Percentiles rank a stretch among this genome's conserved stretches.
These are phyloP conservation scores for Aspergillus saccharolyticus DNA, from an alignment of 495 filamentous ascomycete species.

Conservation along the genomic window DNA sequence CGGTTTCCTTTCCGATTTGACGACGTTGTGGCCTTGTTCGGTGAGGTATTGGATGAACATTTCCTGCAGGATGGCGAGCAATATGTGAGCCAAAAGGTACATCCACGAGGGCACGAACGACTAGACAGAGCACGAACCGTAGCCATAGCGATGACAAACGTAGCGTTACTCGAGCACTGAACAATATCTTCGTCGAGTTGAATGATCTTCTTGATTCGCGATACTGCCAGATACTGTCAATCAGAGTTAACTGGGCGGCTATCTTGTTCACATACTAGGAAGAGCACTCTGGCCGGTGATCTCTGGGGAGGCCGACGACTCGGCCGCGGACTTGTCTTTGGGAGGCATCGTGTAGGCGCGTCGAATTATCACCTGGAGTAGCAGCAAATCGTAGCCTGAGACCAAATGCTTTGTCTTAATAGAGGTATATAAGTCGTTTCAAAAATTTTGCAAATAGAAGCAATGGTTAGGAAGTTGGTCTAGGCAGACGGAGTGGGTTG, in stretches of 20 bases:
- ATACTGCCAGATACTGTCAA: constrained; percentile 49
- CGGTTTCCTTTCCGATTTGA: constrained; percentile 85
- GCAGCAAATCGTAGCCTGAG: background rate
- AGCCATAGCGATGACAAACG: constrained; percentile 90
- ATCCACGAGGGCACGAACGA: background rate
- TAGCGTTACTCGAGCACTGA: constrained; percentile 84
- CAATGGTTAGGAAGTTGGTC: background rate
- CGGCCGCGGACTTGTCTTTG: constrained; percentile 66
- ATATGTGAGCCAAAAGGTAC: background rate
- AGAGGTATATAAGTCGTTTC: too few relatives aligned
- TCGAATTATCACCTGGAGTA: background rate
- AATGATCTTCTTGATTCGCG: constrained; percentile 91
- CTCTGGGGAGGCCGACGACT: constrained; percentile 61
- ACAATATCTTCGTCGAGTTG: constrained; percentile 77
- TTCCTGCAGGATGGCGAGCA: constrained; percentile 49
- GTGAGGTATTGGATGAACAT: constrained; percentile 94
- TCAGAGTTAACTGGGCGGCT: background rate
- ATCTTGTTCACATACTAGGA: constrained; percentile 59
- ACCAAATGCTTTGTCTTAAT: too few relatives aligned
- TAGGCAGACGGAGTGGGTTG: background rate
- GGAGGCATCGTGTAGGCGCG: constrained; percentile 62
- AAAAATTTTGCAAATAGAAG: too few relatives aligned
- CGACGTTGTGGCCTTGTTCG: constrained; percentile 78
- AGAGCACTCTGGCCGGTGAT: constrained; percentile 79
- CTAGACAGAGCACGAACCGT: constrained; percentile 52